These are phyloP conservation scores for Trichoderma brevicompactum DNA, from an alignment of 2,329 filamentous ascomycete genomes.

Conservation along the genomic window DNA sequence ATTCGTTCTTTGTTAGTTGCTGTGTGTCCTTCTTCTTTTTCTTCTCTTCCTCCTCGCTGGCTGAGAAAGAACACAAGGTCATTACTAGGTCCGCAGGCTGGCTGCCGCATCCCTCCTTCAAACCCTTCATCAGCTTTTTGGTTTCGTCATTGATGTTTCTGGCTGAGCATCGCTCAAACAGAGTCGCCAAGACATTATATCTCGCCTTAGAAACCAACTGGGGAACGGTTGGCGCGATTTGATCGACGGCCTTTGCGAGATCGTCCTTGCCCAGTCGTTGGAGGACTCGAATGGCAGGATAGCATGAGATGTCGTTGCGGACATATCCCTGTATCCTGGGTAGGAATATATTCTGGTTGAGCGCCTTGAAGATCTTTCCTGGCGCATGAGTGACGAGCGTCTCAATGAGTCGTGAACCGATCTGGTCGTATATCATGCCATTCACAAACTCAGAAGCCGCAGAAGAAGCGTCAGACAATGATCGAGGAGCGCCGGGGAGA, in stretches of 20 bases:
- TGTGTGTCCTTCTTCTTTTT: slow-evolving; percentile 45
- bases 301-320: slow-evolving; percentile 87
- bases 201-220: slow-evolving; percentile 75
- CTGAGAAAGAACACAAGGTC: slow-evolving; percentile 54
- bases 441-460: slow-evolving; percentile 79
- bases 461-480: slow-evolving; percentile 72
- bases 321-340: slow-evolving; percentile 79
- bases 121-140: slow-evolving; percentile 51
- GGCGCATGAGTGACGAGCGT: slow-evolving; percentile 80
- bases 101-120: slow-evolving; percentile 54
- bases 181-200: slow-evolving; percentile 75
- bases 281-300: slow-evolving; percentile 81
- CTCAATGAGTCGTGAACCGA: slow-evolving; percentile 89
- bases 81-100: slow-evolving; percentile 54
- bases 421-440: slow-evolving; percentile 83
- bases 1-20: slow-evolving; percentile 59
- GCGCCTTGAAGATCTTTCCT: slow-evolving; percentile 85
- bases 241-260: slow-evolving; percentile 70
- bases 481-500: slow-evolving; percentile 73
- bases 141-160: slow-evolving; percentile 63
- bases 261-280: slow-evolving; percentile 87
- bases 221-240: slow-evolving; percentile 73
- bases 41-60: slow-evolving; percentile 39
- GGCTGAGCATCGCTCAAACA: slow-evolving; percentile 81
- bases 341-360: slow-evolving; percentile 80